phyloP scores from a whole-genome alignment of 192 early-diverging fungal species.

The Endogone sp. region DNA sequence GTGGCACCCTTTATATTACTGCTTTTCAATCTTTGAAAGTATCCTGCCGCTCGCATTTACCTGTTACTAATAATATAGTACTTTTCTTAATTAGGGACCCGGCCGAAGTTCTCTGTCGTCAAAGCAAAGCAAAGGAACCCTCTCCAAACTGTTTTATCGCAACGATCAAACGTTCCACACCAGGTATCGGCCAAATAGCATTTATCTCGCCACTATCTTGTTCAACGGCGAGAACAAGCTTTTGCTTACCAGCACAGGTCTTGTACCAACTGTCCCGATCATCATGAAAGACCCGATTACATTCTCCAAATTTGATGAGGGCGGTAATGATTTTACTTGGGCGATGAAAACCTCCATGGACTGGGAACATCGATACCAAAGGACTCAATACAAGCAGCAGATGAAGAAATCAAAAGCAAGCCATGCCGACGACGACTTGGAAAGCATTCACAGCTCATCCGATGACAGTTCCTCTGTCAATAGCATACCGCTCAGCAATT shows the following conservation, averaged over 20 bases:
- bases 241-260: conserved; percentile 1
- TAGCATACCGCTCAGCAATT: not conserved
- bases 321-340: conserved; percentile 24
- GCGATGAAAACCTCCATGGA: conserved; percentile 27
- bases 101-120: not conserved
- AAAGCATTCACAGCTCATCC: conserved; percentile 8
- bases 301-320: conserved; percentile 17
- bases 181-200: conserved; percentile 6
- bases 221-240: conserved; percentile 9
- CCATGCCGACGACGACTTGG: not conserved
- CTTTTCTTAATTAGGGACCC: conserved; percentile 1
- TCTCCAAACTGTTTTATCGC: not conserved
- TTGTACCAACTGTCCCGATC: conserved; percentile 5
- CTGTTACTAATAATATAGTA: not conserved
- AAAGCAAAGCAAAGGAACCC: not conserved
- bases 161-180: not conserved
- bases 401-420: not conserved
- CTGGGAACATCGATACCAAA: conserved; percentile 17
- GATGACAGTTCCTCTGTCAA: conserved; percentile 3
- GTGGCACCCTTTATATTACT: too few relatives aligned
- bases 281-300: conserved; percentile 9
- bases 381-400: not conserved
- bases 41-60: too few relatives aligned
- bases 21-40: too few relatives aligned
- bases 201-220: conserved; percentile 4